Evolutionary conservation across 352 stramenopile species (phyloP).

Genomic region (Pythium aristosporum): DNA sequence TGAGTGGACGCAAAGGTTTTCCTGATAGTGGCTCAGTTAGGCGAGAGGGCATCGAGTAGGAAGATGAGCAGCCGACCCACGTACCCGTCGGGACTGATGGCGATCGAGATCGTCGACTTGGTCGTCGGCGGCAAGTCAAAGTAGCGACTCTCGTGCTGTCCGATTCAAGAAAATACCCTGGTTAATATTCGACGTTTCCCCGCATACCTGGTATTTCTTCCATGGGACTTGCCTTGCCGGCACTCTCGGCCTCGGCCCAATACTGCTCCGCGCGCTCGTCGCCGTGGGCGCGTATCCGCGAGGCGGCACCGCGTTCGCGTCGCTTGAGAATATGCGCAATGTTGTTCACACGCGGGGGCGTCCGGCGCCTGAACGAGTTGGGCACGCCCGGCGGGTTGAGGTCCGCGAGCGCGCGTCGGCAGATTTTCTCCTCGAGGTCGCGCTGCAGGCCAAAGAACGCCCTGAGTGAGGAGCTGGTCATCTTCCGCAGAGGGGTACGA

Average conservation of each 20-base stretch:
- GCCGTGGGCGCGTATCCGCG: slow-evolving; percentile 44
- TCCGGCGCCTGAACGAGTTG: slow-evolving; percentile 69
- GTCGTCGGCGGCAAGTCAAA: slow-evolving; percentile 84
- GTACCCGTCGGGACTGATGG: slow-evolving; percentile 83
- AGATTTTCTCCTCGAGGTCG: slow-evolving; percentile 62
- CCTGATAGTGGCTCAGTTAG: slow-evolving; percentile 24
- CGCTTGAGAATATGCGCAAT: slow-evolving; percentile 62
- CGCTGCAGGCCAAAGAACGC: slow-evolving; percentile 1
- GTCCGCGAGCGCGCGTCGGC: slow-evolving; percentile 67
- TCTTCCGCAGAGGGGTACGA: background rate
- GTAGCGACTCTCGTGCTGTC: slow-evolving; percentile 79
- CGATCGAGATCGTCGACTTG: slow-evolving; percentile 88
- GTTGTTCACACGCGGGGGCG: slow-evolving; percentile 51
- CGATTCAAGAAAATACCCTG: background rate
- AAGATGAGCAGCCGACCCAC: background rate
- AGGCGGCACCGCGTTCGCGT: slow-evolving; percentile 44
- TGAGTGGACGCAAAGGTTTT: slow-evolving; percentile 97
- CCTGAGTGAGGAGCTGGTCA: background rate
- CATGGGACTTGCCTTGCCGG: slow-evolving; percentile 49
- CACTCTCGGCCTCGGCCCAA: slow-evolving; percentile 79
- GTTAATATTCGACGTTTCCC: background rate
- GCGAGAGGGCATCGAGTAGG: too few relatives aligned
- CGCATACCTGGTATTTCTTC: too few relatives aligned
- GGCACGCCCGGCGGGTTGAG: slow-evolving; percentile 70
- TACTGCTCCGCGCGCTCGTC: slow-evolving; percentile 65